A percentile compares a stretch with the other conserved stretches of the same genome.
phyloP scores from a whole-genome alignment of 1,284 basidiomycete genomes.

The Melampsora larici-populina region DNA sequence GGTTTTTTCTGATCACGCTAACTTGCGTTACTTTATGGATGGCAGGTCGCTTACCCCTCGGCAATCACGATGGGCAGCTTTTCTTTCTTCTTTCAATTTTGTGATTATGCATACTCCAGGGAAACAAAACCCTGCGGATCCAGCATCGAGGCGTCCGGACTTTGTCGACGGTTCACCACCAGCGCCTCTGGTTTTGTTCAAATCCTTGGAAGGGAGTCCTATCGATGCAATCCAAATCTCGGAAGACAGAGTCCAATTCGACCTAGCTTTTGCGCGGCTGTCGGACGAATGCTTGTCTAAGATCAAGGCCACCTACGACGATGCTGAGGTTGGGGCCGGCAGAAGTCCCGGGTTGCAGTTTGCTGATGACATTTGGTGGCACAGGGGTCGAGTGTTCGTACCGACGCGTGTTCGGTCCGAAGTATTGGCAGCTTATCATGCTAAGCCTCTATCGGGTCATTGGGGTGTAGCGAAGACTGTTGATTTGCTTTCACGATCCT shows the following conservation, averaged over 20 bases:
- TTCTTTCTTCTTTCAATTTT: too few species aligned
- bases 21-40: neutral
- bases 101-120: neutral
- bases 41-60: neutral
- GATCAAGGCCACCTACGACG: too few species aligned
- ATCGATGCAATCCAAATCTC: too few species aligned
- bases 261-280: too few species aligned
- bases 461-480: neutral
- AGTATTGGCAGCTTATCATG: neutral
- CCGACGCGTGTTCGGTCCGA: neutral
- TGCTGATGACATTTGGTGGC: neutral
- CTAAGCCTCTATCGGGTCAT: neutral
- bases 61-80: neutral
- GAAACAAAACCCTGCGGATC: neutral
- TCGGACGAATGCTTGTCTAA: too few species aligned
- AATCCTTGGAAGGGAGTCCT: neutral
- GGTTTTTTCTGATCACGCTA: neutral
- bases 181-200: neutral
- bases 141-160: neutral
- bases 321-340: too few species aligned
- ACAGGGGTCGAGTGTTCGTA: neutral
- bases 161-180: neutral
- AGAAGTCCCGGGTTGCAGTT: too few species aligned
- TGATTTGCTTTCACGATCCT: neutral
- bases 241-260: too few species aligned